phyloP scores from a whole-genome alignment of 2,329 filamentous ascomycete species.

The Pyrenophora teres region DNA sequence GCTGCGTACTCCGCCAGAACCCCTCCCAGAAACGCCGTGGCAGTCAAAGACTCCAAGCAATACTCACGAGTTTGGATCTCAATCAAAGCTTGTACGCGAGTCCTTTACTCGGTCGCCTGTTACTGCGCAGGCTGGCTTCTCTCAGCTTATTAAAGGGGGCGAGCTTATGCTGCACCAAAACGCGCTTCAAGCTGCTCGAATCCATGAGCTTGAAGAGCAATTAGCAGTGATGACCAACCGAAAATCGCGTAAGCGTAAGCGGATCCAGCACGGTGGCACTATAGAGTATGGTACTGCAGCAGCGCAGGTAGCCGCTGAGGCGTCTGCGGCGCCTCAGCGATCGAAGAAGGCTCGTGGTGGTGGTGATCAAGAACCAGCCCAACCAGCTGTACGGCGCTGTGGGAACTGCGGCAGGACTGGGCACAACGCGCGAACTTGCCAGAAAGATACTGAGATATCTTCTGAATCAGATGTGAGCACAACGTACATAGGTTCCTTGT shows the following conservation, averaged over 20 bases:
- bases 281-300: conserved; percentile 19
- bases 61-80: not conserved
- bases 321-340: fast-evolving
- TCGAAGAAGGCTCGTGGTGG: too few species aligned
- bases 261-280: conserved; percentile 17
- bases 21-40: too few species aligned
- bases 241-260: conserved; percentile 18
- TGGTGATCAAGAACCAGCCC: too few species aligned
- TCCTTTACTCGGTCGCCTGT: not conserved
- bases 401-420: too few species aligned
- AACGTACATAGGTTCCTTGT: fast-evolving
- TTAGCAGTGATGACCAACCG: not conserved
- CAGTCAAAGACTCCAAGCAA: not conserved
- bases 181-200: not conserved
- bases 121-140: not conserved
- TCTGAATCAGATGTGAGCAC: too few species aligned
- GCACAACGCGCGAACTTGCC: too few species aligned
- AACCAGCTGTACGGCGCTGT: too few species aligned
- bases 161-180: not conserved
- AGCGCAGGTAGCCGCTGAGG: not conserved
- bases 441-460: too few species aligned
- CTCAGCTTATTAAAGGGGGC: not conserved
- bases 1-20: too few species aligned
- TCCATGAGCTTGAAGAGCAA: too few species aligned
- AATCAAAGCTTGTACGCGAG: not conserved